Evolutionary conservation across 1,284 basidiomycete species (phyloP).

Genomic region (Cryptococcus sp.): DNA sequence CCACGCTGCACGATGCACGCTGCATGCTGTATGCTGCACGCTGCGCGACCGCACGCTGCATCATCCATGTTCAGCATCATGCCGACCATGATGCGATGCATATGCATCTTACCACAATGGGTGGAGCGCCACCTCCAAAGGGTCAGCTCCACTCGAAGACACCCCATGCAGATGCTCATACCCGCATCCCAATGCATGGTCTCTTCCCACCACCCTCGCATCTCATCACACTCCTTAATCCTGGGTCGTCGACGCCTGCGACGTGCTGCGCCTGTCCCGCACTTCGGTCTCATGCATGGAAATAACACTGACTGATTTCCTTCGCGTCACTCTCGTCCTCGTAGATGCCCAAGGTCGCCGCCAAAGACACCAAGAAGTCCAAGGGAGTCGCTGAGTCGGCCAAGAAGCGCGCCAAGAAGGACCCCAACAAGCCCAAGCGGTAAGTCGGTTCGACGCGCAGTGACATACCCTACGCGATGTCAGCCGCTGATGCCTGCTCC

Average conservation of each 20-base stretch:
- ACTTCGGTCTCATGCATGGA: slow-evolving; percentile 7
- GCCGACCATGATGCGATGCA: too few relatives aligned
- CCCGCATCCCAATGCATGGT: too few relatives aligned
- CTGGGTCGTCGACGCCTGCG: not conserved
- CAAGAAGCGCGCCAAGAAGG: slow-evolving; percentile 52
- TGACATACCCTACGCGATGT: too few relatives aligned
- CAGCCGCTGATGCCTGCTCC: slow-evolving; percentile 1
- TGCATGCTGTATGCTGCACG: too few relatives aligned
- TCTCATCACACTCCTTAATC: not conserved
- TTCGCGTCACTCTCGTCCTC: too few relatives aligned
- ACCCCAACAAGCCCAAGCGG: slow-evolving; percentile 52
- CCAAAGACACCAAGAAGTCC: slow-evolving; percentile 55
- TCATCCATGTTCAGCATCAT: not conserved
- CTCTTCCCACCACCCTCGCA: not conserved
- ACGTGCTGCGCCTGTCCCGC: not conserved
- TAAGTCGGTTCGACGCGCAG: slow-evolving; percentile 17
- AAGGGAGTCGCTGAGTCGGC: slow-evolving; percentile 56
- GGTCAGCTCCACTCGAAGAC: not conserved
- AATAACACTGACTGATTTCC: not conserved
- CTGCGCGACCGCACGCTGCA: not conserved
- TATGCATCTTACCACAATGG: too few relatives aligned
- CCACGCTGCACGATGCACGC: too few relatives aligned
- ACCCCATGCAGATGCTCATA: not conserved
- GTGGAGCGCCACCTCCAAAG: too few relatives aligned
- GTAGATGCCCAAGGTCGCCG: slow-evolving; percentile 72